Percentiles rank a stretch among this genome's conserved stretches.
phyloP scores from a whole-genome alignment of 164 flowering plant genomes.

The Chimonanthus salicifolius region DNA sequence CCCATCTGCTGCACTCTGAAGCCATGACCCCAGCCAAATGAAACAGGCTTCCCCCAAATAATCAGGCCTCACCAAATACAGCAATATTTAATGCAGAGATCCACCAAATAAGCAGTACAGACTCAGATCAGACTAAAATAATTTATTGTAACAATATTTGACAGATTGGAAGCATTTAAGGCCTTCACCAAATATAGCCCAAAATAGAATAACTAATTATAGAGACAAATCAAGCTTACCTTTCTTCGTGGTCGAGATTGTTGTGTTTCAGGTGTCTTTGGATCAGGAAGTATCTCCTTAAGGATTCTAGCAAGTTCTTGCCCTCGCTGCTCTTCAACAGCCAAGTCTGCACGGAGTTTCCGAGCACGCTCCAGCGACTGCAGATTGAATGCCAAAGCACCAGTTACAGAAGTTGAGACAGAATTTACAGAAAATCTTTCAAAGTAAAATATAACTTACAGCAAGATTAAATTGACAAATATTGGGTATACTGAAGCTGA shows the following conservation, averaged over 20 bases:
- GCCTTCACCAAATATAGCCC: neutral
- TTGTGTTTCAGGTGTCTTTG: slow-evolving; percentile 32
- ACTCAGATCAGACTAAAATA: neutral
- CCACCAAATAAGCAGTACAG: neutral
- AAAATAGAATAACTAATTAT: neutral
- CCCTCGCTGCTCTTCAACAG: slow-evolving; percentile 76
- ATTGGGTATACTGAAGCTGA: no score
- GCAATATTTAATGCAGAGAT: neutral
- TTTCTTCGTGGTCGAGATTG: slow-evolving; percentile 54
- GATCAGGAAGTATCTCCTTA: slow-evolving; percentile 63
- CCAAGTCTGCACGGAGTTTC: slow-evolving; percentile 67
- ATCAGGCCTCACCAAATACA: neutral
- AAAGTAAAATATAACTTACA: no score
- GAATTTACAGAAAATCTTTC: no score
- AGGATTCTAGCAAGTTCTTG: slow-evolving; percentile 64
- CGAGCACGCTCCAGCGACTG: slow-evolving; percentile 76
- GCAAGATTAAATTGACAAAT: no score
- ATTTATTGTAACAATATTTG: neutral
- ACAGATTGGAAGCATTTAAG: neutral
- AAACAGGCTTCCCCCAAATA: neutral
- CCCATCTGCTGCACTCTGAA: no score
- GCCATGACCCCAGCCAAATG: neutral
- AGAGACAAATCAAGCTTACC: slow-evolving; percentile 3
- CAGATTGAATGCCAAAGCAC: slow-evolving; percentile 12
- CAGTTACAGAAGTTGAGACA: neutral